A percentile compares a stretch with the other conserved stretches of the same genome.
Evolutionary conservation across 441 rosid genomes (phyloP).

Genomic region (Adansonia madagascariensis): DNA sequence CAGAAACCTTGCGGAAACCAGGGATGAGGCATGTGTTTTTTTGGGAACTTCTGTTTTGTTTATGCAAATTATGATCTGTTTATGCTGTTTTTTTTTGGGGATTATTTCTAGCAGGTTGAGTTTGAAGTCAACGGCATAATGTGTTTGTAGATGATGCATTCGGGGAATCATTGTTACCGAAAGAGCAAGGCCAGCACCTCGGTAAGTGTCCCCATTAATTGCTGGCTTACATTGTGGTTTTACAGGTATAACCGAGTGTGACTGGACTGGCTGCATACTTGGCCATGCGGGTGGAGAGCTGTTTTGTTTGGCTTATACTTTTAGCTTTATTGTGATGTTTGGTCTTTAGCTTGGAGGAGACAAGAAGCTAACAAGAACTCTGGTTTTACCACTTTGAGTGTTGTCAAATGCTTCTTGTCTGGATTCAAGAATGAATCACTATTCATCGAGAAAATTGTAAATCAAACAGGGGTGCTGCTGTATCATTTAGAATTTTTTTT

Average conservation of each 20-base stretch:
- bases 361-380: too few species aligned
- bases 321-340: not conserved
- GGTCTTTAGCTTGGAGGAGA: constrained; percentile 1
- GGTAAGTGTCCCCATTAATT: constrained; percentile 40
- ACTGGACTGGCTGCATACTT: constrained; percentile 7
- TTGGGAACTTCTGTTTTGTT: constrained; percentile 33
- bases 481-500: not conserved
- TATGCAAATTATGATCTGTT: constrained; percentile 49
- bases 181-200: constrained; percentile 21
- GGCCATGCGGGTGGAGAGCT: constrained; percentile 2
- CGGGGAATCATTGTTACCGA: constrained; percentile 1
- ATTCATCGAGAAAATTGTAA: not conserved
- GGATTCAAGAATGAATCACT: not conserved
- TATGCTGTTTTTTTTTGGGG: constrained; percentile 36
- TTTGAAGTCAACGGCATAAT: constrained; percentile 50
- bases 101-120: constrained; percentile 52
- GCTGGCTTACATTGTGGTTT: constrained; percentile 36
- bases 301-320: constrained; percentile 7
- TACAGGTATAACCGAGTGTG: constrained; percentile 24
- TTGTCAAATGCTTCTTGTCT: not conserved
- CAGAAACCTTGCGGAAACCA: constrained; percentile 70
- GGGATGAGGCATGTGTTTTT: constrained; percentile 62
- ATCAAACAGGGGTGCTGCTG: not conserved
- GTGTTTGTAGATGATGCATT: constrained; percentile 13
- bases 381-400: not conserved